Conservation (phyloP, 1,139 yeast species). For the Sugiyamaella paludigena region DNA sequence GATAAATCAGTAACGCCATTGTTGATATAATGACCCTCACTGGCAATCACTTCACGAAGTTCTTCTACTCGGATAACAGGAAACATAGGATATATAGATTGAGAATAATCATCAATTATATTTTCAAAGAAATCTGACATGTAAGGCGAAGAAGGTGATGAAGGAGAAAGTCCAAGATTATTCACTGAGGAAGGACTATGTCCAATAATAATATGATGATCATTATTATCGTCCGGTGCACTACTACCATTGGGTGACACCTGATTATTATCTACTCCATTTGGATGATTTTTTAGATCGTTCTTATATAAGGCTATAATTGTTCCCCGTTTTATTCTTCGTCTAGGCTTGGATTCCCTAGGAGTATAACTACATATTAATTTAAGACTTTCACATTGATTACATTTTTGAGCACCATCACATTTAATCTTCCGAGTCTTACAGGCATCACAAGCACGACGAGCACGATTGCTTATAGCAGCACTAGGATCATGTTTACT, state of each 20-base stretch:
- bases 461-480: not conserved
- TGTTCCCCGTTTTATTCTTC: conserved; percentile 20
- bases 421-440: conserved; percentile 23
- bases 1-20: conserved; percentile 7
- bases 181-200: no score
- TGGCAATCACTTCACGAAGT: conserved; percentile 6
- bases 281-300: not conserved
- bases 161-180: no score
- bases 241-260: not conserved
- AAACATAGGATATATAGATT: conserved; percentile 22
- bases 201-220: not conserved
- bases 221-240: not conserved
- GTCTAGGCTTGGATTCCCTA: not conserved
- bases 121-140: conserved; percentile 14
- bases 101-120: conserved; percentile 14
- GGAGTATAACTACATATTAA: conserved; percentile 21
- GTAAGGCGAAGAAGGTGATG: not conserved
- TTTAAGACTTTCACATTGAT: conserved; percentile 18
- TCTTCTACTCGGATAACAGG: conserved; percentile 21
- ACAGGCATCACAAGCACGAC: conserved; percentile 25
- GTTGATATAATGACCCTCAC: no score
- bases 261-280: not conserved
- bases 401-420: conserved; percentile 20
- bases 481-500: no score
- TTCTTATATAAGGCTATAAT: conserved; percentile 17